Evolutionary conservation across 2,329 filamentous ascomycete species (phyloP).

Genomic region (Sporothrix luriei): DNA sequence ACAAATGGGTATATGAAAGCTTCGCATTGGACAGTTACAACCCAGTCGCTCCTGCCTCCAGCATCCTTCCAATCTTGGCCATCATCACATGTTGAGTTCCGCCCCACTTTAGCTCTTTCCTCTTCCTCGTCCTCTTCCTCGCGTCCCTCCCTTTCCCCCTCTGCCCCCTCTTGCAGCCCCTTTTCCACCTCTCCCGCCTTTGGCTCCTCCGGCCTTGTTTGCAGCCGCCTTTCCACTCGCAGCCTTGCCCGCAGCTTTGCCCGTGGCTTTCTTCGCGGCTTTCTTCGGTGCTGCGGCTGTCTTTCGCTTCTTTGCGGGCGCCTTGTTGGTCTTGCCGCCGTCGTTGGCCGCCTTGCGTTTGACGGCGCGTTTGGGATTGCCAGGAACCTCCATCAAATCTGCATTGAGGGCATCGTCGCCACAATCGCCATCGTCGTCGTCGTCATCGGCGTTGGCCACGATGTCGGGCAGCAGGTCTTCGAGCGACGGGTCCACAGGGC

Average conservation of each 20-base stretch:
- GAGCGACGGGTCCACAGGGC: not conserved
- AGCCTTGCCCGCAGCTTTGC: not conserved
- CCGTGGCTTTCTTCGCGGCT: not conserved
- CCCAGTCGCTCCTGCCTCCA: not conserved
- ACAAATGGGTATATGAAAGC: too few species aligned
- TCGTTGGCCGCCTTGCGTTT: not conserved
- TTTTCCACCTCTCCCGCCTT: not conserved
- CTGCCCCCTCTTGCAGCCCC: not conserved
- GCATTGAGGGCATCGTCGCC: not conserved
- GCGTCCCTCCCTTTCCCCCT: not conserved
- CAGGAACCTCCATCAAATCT: not conserved
- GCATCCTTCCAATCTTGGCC: not conserved
- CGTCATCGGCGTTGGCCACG: not conserved
- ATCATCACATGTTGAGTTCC: not conserved
- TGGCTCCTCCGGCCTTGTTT: not conserved
- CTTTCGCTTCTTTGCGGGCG: not conserved
- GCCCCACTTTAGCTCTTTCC: conserved; percentile 18
- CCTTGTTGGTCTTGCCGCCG: not conserved
- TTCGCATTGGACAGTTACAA: too few species aligned
- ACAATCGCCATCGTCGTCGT: not conserved
- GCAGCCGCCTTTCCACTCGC: not conserved
- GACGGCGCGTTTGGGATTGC: not conserved
- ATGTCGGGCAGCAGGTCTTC: conserved; percentile 12
- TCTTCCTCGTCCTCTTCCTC: not conserved
- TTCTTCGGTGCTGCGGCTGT: not conserved